phyloP scores from a whole-genome alignment of 805 yeast species.

The Kodamaea restingae region DNA sequence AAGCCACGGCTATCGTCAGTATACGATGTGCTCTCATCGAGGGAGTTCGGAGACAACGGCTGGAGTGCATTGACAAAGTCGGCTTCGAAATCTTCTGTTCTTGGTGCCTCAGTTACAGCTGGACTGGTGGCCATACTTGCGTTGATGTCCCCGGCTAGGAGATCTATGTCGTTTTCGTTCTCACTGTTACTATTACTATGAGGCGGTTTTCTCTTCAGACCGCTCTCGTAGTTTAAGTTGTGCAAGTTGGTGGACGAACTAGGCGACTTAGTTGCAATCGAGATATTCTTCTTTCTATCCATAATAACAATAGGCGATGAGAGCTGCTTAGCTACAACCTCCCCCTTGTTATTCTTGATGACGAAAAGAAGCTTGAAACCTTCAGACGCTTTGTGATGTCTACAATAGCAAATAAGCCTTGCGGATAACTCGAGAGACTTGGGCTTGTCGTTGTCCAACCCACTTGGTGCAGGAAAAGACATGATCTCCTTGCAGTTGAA shows the following conservation, averaged over 20 bases:
- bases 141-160: constrained; percentile 3
- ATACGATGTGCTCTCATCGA: constrained; percentile 55
- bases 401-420: constrained; percentile 90
- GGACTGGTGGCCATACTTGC: constrained; percentile 7
- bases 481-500: constrained; percentile 89
- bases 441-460: constrained; percentile 26
- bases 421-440: constrained; percentile 52
- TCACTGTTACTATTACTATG: constrained; percentile 11
- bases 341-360: constrained; percentile 56
- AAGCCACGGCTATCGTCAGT: constrained; percentile 35
- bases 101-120: constrained; percentile 2
- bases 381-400: constrained; percentile 85
- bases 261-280: constrained; percentile 17
- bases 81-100: constrained; percentile 5
- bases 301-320: constrained; percentile 83
- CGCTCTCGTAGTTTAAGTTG: constrained; percentile 8
- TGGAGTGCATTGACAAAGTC: constrained; percentile 15
- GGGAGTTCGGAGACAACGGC: constrained; percentile 58
- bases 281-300: constrained; percentile 77
- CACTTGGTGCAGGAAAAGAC: constrained; percentile 60
- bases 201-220: constrained; percentile 9
- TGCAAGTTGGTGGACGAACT: constrained; percentile 22
- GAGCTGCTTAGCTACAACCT: constrained; percentile 65
- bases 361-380: constrained; percentile 78
- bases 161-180: constrained; percentile 3